Conservation (phyloP, 2,329 filamentous ascomycete species). For the Stagonosporopsis rhizophila region DNA sequence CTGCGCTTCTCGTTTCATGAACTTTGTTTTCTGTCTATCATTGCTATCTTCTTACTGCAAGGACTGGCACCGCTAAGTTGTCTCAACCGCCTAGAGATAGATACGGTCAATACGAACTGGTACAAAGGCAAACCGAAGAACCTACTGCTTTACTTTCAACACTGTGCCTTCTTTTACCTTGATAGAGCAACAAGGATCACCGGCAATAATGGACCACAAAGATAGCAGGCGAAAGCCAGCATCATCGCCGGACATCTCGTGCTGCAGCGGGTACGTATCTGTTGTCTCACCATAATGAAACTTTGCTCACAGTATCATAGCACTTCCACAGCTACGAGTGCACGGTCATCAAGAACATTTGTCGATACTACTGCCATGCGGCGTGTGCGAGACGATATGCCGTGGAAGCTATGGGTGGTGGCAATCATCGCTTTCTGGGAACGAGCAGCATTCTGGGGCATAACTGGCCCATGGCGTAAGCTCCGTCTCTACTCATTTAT, state of each 20-base stretch:
- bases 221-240: neutral
- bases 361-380: constrained; percentile 20
- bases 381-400: constrained; percentile 32
- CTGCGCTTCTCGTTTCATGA: neutral
- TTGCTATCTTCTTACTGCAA: neutral
- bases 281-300: too few relatives aligned
- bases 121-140: neutral
- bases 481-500: neutral
- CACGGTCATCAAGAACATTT: constrained; percentile 17
- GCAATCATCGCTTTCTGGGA: constrained; percentile 38
- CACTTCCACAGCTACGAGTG: neutral
- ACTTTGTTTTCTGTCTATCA: constrained; percentile 1
- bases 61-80: neutral
- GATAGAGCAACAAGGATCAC: neutral
- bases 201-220: constrained; percentile 2
- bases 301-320: constrained; percentile 4
- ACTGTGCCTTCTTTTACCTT: neutral
- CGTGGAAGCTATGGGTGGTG: constrained; percentile 35
- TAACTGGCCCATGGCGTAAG: constrained; percentile 45
- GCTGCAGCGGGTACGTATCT: constrained; percentile 5
- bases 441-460: constrained; percentile 39
- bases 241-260: neutral
- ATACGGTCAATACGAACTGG: neutral
- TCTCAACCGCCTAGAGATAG: neutral
- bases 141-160: neutral